Conservation (phyloP, 202 grass and related monocot species). For the Hordeum pubiflorum region DNA sequence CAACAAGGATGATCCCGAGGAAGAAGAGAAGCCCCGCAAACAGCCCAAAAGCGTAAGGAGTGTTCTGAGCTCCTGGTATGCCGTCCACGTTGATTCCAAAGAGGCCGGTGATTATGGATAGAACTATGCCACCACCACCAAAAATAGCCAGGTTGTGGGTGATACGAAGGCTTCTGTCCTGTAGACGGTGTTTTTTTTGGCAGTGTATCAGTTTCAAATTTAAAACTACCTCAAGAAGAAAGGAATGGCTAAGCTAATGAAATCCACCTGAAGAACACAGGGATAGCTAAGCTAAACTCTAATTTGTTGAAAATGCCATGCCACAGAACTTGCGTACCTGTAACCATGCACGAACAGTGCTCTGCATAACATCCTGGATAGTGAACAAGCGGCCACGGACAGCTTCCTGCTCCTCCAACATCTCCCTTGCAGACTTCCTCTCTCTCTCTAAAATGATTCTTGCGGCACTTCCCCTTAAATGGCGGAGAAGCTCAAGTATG, state of each 20-base stretch:
- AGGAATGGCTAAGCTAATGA: neutral
- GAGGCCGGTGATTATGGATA: slow-evolving; percentile 59
- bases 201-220: neutral
- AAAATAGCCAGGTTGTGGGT: slow-evolving; percentile 78
- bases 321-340: slow-evolving; percentile 34
- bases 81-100: slow-evolving; percentile 87
- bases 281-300: neutral
- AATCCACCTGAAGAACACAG: neutral
- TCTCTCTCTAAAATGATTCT: slow-evolving; percentile 45
- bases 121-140: slow-evolving; percentile 52
- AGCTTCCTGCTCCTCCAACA: slow-evolving; percentile 89
- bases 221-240: neutral
- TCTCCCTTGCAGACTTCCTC: slow-evolving; percentile 47
- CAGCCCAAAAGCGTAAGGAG: slow-evolving; percentile 60
- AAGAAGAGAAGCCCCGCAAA: slow-evolving; percentile 50
- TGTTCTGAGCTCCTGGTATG: slow-evolving; percentile 63
- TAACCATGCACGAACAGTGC: slow-evolving; percentile 76
- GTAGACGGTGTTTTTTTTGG: neutral
- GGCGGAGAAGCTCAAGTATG: slow-evolving; percentile 52
- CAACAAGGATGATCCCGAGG: slow-evolving; percentile 44
- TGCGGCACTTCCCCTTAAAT: slow-evolving; percentile 58
- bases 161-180: slow-evolving; percentile 75
- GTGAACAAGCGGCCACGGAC: slow-evolving; percentile 72
- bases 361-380: slow-evolving; percentile 94
- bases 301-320: neutral